Evolutionary conservation across 805 yeast species (phyloP).

Genomic region (Teunomyces lycoperdinae): DNA sequence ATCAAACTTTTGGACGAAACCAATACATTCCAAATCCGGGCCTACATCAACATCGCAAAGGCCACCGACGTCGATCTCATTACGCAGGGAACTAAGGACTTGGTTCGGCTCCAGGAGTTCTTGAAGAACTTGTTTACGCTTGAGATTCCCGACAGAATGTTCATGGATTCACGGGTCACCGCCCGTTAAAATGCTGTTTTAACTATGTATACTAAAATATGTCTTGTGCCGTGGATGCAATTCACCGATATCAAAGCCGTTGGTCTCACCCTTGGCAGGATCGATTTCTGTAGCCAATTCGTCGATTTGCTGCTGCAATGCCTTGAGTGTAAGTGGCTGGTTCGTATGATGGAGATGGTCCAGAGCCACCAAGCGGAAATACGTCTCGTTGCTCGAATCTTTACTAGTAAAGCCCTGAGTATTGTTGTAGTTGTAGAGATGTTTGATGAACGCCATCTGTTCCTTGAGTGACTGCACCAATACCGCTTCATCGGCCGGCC

Average conservation of each 20-base stretch:
- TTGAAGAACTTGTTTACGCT: slow-evolving; percentile 66
- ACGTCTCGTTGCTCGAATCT: slow-evolving; percentile 16
- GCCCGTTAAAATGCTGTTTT: neutral
- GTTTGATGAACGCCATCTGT: slow-evolving; percentile 51
- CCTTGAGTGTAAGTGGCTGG: slow-evolving; percentile 20
- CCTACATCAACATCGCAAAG: slow-evolving; percentile 66
- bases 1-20: slow-evolving; percentile 48
- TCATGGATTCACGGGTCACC: slow-evolving; percentile 72
- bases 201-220: slow-evolving; percentile 4
- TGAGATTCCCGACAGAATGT: slow-evolving; percentile 71
- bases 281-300: slow-evolving; percentile 4
- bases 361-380: slow-evolving; percentile 33
- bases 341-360: slow-evolving; percentile 25
- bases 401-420: neutral
- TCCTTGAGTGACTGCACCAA: slow-evolving; percentile 37
- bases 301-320: slow-evolving; percentile 8
- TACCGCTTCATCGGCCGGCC: slow-evolving; percentile 22
- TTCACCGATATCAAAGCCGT: slow-evolving; percentile 5
- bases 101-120: slow-evolving; percentile 61
- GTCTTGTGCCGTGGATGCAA: slow-evolving; percentile 3
- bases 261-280: slow-evolving; percentile 11
- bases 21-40: slow-evolving; percentile 58
- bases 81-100: slow-evolving; percentile 59
- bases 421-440: slow-evolving; percentile 32
- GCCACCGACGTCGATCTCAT: slow-evolving; percentile 74